Conservation (phyloP, 306 rosid species). For the Prunus mume region DNA sequence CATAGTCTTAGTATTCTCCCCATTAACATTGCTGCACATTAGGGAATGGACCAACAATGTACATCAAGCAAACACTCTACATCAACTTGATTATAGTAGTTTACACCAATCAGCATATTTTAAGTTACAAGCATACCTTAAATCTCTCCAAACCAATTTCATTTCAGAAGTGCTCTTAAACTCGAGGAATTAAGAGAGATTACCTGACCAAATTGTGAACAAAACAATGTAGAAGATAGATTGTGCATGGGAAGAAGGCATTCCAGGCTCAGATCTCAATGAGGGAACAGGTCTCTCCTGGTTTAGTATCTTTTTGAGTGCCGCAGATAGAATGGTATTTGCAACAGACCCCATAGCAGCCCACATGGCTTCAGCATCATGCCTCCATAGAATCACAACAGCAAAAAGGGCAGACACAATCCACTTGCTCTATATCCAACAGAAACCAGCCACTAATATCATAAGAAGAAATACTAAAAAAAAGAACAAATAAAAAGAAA, state of each 20-base stretch:
- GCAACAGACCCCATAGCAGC: conserved; percentile 61
- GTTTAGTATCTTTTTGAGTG: conserved; percentile 62
- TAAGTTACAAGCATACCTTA: neutral
- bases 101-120: neutral
- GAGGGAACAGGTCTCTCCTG: conserved; percentile 76
- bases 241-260: conserved; percentile 94
- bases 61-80: neutral
- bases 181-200: conserved; percentile 25
- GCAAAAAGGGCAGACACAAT: conserved; percentile 52
- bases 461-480: neutral
- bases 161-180: neutral
- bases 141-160: conserved; percentile 1
- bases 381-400: conserved; percentile 64
- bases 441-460: conserved; percentile 19
- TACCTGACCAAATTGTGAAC: conserved; percentile 60
- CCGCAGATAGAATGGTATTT: conserved; percentile 50
- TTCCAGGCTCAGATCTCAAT: conserved; percentile 79
- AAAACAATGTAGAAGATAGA: conserved; percentile 61
- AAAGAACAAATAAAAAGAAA: neutral
- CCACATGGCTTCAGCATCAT: conserved; percentile 85
- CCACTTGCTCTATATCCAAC: conserved; percentile 87
- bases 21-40: neutral
- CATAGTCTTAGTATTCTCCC: neutral
- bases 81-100: neutral
- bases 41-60: neutral